Conservation (phyloP, 2,329 filamentous ascomycete genomes). For the Sporothrix schenckii region DNA sequence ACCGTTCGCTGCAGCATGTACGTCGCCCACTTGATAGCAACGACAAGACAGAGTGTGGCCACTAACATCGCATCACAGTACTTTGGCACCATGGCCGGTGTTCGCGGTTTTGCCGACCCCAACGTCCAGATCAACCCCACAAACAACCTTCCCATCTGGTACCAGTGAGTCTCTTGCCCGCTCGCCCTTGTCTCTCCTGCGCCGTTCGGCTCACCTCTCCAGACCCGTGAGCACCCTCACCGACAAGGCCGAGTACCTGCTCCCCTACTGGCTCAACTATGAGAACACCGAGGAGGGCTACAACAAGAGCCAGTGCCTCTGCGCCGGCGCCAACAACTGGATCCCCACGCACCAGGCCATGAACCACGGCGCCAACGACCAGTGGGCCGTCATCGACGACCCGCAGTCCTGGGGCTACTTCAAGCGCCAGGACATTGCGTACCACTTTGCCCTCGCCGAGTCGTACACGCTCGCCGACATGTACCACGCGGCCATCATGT, state of each 20-base stretch:
- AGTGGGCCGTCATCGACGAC: conserved; percentile 55
- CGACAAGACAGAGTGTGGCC: too few species aligned
- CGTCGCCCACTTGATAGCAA: conserved; percentile 18
- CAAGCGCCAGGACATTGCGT: conserved; percentile 54
- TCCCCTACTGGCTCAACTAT: conserved; percentile 59
- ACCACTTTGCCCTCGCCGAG: conserved; percentile 59
- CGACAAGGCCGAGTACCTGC: conserved; percentile 48
- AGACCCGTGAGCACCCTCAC: conserved; percentile 47
- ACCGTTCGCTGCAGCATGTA: conserved; percentile 43
- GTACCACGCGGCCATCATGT: conserved; percentile 53
- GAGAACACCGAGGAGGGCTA: conserved; percentile 46
- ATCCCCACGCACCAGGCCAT: conserved; percentile 55
- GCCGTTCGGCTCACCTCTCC: background rate
- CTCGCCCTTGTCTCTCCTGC: background rate
- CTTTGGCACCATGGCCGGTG: conserved; percentile 58
- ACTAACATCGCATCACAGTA: conserved; percentile 44
- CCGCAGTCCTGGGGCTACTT: conserved; percentile 57
- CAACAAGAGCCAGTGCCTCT: conserved; percentile 56
- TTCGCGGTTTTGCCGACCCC: conserved; percentile 59
- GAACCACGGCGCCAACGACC: conserved; percentile 54
- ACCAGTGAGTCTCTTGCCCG: conserved; percentile 48
- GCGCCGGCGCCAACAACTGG: conserved; percentile 56
- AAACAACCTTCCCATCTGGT: conserved; percentile 51
- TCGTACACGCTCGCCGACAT: conserved; percentile 58
- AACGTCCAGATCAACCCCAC: conserved; percentile 54